Conservation (phyloP, 768 basidiomycete species). For the Pleurotus eryngii region DNA sequence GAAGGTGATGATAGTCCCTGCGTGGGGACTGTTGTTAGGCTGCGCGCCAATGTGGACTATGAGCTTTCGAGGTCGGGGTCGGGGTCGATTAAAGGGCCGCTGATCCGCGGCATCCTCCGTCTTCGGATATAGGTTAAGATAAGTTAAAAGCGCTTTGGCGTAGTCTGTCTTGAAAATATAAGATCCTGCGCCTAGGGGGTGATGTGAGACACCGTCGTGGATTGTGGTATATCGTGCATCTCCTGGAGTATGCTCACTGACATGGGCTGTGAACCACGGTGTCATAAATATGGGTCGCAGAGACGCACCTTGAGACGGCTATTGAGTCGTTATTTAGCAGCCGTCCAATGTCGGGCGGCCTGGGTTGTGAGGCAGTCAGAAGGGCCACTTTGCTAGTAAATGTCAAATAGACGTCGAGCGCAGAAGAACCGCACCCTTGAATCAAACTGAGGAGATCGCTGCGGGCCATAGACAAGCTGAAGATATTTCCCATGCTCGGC, state of each 20-base stretch:
- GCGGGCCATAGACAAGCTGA: too few relatives aligned
- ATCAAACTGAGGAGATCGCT: too few relatives aligned
- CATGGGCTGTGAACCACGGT: background rate
- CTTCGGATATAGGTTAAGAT: conserved; percentile 9
- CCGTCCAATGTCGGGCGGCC: too few relatives aligned
- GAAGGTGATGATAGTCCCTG: conserved; percentile 25
- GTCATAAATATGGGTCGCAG: too few relatives aligned
- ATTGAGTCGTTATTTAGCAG: too few relatives aligned
- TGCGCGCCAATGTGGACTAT: conserved; percentile 24
- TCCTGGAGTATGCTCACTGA: background rate
- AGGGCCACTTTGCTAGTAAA: too few relatives aligned
- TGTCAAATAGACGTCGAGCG: too few relatives aligned
- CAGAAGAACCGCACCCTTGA: too few relatives aligned
- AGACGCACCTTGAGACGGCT: too few relatives aligned
- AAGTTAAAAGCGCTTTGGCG: conserved; percentile 6
- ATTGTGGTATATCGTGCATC: background rate
- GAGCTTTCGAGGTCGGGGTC: background rate
- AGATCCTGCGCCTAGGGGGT: conserved; percentile 21
- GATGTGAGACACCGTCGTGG: conserved; percentile 20
- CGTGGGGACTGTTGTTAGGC: conserved; percentile 30
- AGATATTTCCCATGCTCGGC: too few relatives aligned
- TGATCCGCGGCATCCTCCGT: background rate
- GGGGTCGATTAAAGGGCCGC: background rate
- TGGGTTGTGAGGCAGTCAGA: too few relatives aligned
- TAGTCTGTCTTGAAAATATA: conserved; percentile 17